phyloP scores from a whole-genome alignment of 805 yeast species.

The Candida sphagnicola region DNA sequence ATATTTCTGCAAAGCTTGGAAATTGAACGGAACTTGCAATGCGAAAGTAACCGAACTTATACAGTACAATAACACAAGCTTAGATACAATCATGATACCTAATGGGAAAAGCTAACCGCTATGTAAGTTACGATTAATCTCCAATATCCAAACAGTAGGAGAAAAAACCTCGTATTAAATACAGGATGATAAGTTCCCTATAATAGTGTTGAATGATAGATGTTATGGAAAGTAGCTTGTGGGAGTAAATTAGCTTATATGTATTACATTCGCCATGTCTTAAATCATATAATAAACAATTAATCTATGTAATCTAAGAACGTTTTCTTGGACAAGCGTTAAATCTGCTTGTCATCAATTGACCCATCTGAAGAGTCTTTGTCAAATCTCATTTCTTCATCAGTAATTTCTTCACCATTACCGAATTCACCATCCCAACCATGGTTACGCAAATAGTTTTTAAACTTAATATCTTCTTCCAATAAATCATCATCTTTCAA shows the following conservation, averaged over 20 bases:
- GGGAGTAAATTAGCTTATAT: too few species aligned
- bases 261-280: too few species aligned
- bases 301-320: too few species aligned
- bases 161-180: too few species aligned
- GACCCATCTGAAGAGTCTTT: neutral
- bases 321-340: too few species aligned
- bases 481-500: conserved; percentile 65
- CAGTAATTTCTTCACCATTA: conserved; percentile 15
- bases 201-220: too few species aligned
- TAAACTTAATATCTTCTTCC: conserved; percentile 60
- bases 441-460: conserved; percentile 50
- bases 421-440: conserved; percentile 59
- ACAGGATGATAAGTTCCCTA: too few species aligned
- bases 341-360: too few species aligned
- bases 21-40: conserved; percentile 1
- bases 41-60: neutral
- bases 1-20: neutral
- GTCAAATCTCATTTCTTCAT: conserved; percentile 13
- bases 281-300: too few species aligned
- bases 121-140: too few species aligned
- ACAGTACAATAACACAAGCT: neutral
- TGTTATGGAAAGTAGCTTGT: too few species aligned
- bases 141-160: too few species aligned
- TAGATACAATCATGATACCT: neutral
- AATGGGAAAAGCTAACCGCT: neutral